A percentile compares a stretch with the other conserved stretches of the same genome.
These are phyloP conservation scores for Penicillium sp. DNA, from an alignment of 2,329 filamentous ascomycete genomes.

Conservation along the genomic window DNA sequence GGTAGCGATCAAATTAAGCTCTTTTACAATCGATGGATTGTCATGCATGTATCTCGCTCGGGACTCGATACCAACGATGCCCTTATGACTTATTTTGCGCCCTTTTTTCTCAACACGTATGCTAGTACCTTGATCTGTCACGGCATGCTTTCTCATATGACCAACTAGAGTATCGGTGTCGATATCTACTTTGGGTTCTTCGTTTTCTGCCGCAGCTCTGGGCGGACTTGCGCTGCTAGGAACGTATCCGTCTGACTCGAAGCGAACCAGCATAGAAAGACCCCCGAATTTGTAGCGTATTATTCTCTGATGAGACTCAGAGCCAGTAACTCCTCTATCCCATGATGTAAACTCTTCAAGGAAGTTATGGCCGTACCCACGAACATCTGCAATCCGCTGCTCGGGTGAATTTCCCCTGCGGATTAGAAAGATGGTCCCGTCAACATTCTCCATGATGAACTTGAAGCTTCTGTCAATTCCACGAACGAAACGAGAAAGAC, in stretches of 20 bases:
- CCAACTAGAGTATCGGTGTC: background rate
- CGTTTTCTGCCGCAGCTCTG: background rate
- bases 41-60: slow-evolving; percentile 50
- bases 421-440: slow-evolving; percentile 58
- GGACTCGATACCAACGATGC: background rate
- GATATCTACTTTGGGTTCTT: background rate
- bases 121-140: background rate
- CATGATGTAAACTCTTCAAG: slow-evolving; percentile 64
- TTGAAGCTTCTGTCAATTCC: slow-evolving; percentile 50
- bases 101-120: slow-evolving; percentile 23
- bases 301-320: slow-evolving; percentile 59
- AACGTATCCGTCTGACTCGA: slow-evolving; percentile 57
- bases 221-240: background rate
- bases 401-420: slow-evolving; percentile 59
- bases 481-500: slow-evolving; percentile 55
- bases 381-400: slow-evolving; percentile 52
- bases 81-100: slow-evolving; percentile 32
- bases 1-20: slow-evolving; percentile 26
- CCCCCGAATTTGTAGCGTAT: slow-evolving; percentile 56
- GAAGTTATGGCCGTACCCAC: slow-evolving; percentile 63
- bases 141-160: background rate
- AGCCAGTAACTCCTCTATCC: slow-evolving; percentile 52
- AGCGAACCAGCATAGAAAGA: slow-evolving; percentile 51
- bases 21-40: slow-evolving; percentile 39
- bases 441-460: slow-evolving; percentile 55